These are phyloP conservation scores for Daldinia eschscholtzii DNA, from an alignment of 2,329 filamentous ascomycete species.

Conservation along the genomic window DNA sequence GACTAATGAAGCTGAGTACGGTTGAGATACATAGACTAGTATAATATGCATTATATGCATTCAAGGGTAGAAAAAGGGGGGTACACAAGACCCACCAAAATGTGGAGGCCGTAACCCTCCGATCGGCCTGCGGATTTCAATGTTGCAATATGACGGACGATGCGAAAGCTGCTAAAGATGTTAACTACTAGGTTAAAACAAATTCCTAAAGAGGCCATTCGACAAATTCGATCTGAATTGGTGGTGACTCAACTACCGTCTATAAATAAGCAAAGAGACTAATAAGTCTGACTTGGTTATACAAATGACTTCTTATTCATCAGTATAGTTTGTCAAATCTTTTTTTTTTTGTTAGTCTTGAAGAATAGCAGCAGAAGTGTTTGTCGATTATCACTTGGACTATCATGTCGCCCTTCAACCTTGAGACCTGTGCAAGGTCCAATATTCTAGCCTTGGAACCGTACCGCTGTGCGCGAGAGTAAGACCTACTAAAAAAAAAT, in stretches of 20 bases:
- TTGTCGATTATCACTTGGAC: conserved; percentile 13
- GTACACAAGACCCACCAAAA: neutral
- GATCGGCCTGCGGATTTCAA: conserved; percentile 45
- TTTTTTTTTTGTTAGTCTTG: neutral
- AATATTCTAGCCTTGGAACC: conserved; percentile 83
- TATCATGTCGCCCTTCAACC: conserved; percentile 75
- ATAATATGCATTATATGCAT: conserved; percentile 13
- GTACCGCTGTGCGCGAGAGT: conserved; percentile 87
- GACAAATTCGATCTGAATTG: neutral
- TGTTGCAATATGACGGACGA: conserved; percentile 19
- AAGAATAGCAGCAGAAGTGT: conserved; percentile 1
- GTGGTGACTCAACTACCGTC: conserved; percentile 29
- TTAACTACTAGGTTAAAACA: conserved; percentile 4
- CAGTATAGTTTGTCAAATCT: neutral
- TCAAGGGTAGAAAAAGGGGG: conserved; percentile 3
- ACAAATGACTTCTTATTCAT: neutral
- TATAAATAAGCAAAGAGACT: conserved; percentile 1
- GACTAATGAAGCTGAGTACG: neutral
- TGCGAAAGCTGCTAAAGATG: conserved; percentile 11
- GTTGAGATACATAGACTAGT: conserved; percentile 4
- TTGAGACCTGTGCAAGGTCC: conserved; percentile 79
- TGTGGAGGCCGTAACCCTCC: conserved; percentile 36
- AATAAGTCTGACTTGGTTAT: neutral
- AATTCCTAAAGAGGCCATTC: neutral
- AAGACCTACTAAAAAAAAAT: conserved; percentile 54